phyloP scores from a whole-genome alignment of 371 early-diverging fungal species.

The Gilbertella persicaria region DNA sequence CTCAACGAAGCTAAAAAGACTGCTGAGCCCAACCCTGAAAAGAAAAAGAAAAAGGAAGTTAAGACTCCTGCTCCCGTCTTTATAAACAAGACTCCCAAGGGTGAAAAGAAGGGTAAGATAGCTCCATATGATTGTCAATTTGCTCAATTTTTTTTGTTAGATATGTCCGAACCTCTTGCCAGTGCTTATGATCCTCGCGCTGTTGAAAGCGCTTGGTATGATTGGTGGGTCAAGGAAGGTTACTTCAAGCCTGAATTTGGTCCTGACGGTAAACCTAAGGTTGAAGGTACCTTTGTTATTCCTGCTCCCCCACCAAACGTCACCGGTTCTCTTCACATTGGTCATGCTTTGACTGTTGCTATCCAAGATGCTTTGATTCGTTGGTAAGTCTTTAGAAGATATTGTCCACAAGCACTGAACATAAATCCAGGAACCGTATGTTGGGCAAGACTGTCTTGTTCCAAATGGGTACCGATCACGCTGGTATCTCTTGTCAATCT shows the following conservation, averaged over 20 bases:
- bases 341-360: constrained; percentile 96
- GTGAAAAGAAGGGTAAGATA: constrained; percentile 84
- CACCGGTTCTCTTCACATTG: constrained; percentile 98
- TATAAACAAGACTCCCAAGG: constrained; percentile 85
- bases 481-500: constrained; percentile 98
- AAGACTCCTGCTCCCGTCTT: constrained; percentile 60
- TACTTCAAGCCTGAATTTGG: constrained; percentile 89
- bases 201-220: constrained; percentile 98
- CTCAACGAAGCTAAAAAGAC: constrained; percentile 56
- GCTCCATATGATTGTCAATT: background rate
- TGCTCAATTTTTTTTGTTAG: constrained; percentile 34
- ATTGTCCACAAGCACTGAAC: background rate
- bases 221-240: constrained; percentile 91
- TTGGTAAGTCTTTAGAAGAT: constrained; percentile 58
- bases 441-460: constrained; percentile 94
- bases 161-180: constrained; percentile 82
- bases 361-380: constrained; percentile 98
- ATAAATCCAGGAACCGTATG: constrained; percentile 86
- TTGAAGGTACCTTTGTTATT: constrained; percentile 90
- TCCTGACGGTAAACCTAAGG: constrained; percentile 70
- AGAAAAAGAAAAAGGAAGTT: constrained; percentile 61
- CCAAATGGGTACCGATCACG: constrained; percentile 99
- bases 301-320: constrained; percentile 99
- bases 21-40: constrained; percentile 50
- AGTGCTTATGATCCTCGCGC: constrained; percentile 88